A percentile compares a stretch with the other conserved stretches of the same genome.
Evolutionary conservation across 2,329 filamentous ascomycete species (phyloP).

Genomic region (Colletotrichum musae): DNA sequence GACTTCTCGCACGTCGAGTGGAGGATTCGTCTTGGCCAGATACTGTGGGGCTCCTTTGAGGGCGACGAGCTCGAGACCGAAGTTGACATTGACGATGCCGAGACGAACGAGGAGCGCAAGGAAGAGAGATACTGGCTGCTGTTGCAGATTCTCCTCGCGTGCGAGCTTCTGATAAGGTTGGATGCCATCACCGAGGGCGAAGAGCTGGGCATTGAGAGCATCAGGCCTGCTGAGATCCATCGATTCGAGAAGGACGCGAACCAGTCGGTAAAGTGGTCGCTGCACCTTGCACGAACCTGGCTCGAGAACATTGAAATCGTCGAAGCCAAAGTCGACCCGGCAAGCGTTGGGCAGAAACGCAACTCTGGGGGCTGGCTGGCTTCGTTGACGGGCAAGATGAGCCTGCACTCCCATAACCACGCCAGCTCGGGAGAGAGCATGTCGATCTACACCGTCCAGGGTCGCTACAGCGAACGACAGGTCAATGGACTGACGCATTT

Average conservation of each 20-base stretch:
- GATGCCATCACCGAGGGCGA: constrained; percentile 75
- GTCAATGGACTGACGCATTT: constrained; percentile 75
- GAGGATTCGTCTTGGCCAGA: constrained; percentile 80
- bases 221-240: constrained; percentile 70
- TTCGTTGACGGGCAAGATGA: constrained; percentile 69
- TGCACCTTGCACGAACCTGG: constrained; percentile 75
- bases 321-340: constrained; percentile 47
- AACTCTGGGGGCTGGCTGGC: constrained; percentile 67
- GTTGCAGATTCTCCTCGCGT: constrained; percentile 75
- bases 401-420: constrained; percentile 53
- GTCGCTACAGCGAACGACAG: constrained; percentile 71
- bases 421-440: constrained; percentile 45
- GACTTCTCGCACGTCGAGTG: constrained; percentile 83
- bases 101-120: constrained; percentile 64
- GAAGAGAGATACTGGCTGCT: constrained; percentile 78
- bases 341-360: constrained; percentile 42
- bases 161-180: constrained; percentile 75
- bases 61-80: constrained; percentile 69
- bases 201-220: constrained; percentile 65
- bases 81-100: constrained; percentile 64
- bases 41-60: constrained; percentile 74
- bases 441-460: constrained; percentile 65
- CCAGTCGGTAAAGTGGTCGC: constrained; percentile 75
- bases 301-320: constrained; percentile 76
- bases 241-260: constrained; percentile 75